Base-by-base conservation (phyloP, 129 eudicot species). In the Artemisia argyi region DNA sequence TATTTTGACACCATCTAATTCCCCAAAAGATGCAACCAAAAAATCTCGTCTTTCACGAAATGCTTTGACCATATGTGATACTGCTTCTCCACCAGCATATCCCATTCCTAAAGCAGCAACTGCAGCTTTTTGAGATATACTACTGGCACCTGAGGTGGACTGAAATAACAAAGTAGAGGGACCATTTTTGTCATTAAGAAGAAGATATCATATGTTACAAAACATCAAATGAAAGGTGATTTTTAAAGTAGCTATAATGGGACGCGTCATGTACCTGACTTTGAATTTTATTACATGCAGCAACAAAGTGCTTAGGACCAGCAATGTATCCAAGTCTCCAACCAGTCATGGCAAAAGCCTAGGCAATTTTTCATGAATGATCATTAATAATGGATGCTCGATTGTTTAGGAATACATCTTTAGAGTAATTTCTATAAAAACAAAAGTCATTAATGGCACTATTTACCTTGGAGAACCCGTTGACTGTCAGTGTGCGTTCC, bases 261-360 rank as follows among this genome's bases (percentile, higher is more conserved):
- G 10, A 39, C 46, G 46, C 46, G 46, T 39, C 11, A 2, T 28
- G 46, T 80, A 93, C 98, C 92, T 93, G 98, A 76, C 98, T 93
- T 76, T 89, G 98, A 73, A 93, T 93, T 85, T 93, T 93, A 9
- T 78, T 78, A 71, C 98, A 93, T 0, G 98, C 98, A 39, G 92
- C 74, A 68, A 89, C 76, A 70, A 93, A 93, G 82, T 93, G 98
- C 78, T 93, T 87, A 53, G 97, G 96, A 72, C 98, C 98, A 68
- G 97, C 98, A 74, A 93, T 59, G 79, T 93, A 93, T 77, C 98
- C 98, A 63, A 93, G 95, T 49, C 98, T 86, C 98, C 98, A 93
- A 68, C 98, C 98, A 69, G 98, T 90, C 98, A 93, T 93, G 55
- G 98, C 98, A 85, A 93, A 93, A 65, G 98, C 96, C 97, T 93